A percentile compares a stretch with the other conserved stretches of the same genome.
Evolutionary conservation across 352 stramenopile species (phyloP).

Genomic region (Blastocystis sp.): DNA sequence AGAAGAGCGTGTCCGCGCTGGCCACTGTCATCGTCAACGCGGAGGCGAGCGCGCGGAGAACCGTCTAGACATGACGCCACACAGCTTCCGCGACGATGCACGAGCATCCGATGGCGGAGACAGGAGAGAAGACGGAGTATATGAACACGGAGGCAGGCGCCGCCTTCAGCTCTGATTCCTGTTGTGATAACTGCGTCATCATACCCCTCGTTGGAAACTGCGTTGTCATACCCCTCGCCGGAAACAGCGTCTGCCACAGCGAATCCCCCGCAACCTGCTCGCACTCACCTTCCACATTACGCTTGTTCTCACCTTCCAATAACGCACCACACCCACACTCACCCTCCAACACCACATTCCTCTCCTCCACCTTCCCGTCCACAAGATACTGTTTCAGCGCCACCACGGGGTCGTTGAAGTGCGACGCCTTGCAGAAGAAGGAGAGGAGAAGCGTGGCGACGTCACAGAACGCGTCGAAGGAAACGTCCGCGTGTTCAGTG

Average conservation of each 20-base stretch:
- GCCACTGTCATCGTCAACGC: neutral
- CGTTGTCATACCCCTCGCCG: too few relatives aligned
- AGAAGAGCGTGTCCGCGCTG: neutral
- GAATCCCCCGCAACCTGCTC: neutral
- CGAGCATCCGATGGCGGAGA: neutral
- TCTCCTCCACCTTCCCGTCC: neutral
- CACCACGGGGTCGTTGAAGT: neutral
- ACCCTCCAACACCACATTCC: neutral
- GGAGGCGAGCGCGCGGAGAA: neutral
- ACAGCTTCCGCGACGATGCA: neutral
- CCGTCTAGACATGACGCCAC: neutral
- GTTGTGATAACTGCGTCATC: too few relatives aligned
- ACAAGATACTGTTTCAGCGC: neutral
- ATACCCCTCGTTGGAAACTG: too few relatives aligned
- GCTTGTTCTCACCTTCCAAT: too few relatives aligned
- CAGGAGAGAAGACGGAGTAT: neutral
- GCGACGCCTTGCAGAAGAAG: neutral
- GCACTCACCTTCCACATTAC: too few relatives aligned
- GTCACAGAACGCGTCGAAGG: neutral
- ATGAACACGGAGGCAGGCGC: conserved; percentile 11
- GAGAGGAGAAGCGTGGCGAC: neutral
- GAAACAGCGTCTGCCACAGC: neutral
- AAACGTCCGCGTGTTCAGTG: neutral
- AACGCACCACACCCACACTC: too few relatives aligned
- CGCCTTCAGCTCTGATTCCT: too few relatives aligned